A percentile compares a stretch with the other conserved stretches of the same genome.
phyloP scores from a whole-genome alignment of 768 basidiomycete genomes.

The Nidularia pulvinata region DNA sequence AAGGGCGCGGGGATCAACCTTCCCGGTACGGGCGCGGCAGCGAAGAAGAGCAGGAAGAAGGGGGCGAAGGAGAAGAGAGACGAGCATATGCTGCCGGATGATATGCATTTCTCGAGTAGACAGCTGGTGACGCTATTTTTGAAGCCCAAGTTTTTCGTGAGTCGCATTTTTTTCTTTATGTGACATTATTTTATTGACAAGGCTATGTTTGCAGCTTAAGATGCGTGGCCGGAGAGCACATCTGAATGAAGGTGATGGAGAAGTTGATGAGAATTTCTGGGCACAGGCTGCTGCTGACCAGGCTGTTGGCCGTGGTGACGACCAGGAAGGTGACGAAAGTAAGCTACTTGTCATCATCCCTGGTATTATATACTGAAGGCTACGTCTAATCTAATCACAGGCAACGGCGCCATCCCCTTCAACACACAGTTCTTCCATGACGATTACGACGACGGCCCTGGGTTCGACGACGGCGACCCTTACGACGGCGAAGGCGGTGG shows the following conservation, averaged over 20 bases:
- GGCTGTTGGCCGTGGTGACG: slow-evolving; percentile 45
- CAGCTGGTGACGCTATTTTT: slow-evolving; percentile 92
- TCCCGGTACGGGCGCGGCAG: slow-evolving; percentile 47
- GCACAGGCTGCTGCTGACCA: slow-evolving; percentile 91
- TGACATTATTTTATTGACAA: slow-evolving; percentile 1
- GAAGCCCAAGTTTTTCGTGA: slow-evolving; percentile 93
- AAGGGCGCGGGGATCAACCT: slow-evolving; percentile 71
- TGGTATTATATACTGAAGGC: not conserved
- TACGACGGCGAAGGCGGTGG: slow-evolving; percentile 46
- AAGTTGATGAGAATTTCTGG: slow-evolving; percentile 98
- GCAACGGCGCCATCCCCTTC: slow-evolving; percentile 60
- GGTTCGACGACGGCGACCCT: slow-evolving; percentile 57
- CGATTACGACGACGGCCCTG: slow-evolving; percentile 79
- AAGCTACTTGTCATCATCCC: slow-evolving; percentile 15
- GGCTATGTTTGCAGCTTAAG: slow-evolving; percentile 55
- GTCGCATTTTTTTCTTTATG: slow-evolving; percentile 18
- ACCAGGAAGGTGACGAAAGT: slow-evolving; percentile 65
- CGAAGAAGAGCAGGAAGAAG: slow-evolving; percentile 48
- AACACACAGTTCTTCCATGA: slow-evolving; percentile 98
- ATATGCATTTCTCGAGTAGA: slow-evolving; percentile 95
- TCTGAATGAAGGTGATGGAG: slow-evolving; percentile 66
- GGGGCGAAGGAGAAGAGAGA: slow-evolving; percentile 68
- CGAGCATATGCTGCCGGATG: slow-evolving; percentile 86
- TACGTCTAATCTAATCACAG: not conserved
- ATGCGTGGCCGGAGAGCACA: slow-evolving; percentile 78